Base-by-base conservation (phyloP, 2,329 filamentous ascomycete species). In the Dactylellina cionopaga region DNA sequence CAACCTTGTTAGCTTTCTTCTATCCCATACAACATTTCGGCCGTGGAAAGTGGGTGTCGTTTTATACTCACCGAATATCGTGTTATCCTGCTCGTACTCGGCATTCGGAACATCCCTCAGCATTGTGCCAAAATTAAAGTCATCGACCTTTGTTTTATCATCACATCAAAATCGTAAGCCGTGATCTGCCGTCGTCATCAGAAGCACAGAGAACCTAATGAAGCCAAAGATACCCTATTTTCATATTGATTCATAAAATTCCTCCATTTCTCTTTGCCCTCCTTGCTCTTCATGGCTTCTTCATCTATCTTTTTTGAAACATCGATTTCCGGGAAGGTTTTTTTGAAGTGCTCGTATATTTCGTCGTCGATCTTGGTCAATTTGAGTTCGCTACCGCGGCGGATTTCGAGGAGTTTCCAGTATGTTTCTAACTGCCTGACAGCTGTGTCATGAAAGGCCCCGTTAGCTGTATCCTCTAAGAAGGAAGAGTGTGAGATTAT, bases 61-160 rank as follows among this genome's bases (percentile, higher is more conserved):
- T 29, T 11, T 5, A 11, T 24, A 47, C 85, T 77, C 80, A 93
- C 91, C 92, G 78, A 99, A 98, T 58, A 99, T 96, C 2, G 92
- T 96, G 60, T 90, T 92, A 64, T 96, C 85, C 82, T 96, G 85
- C 58, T 89, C 91, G 80, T 99, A 98, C 81, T 97, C 94, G 58
- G 81, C 87, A 77, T 90, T 91, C 35, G 92, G 86, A 78, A 86
- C 91, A 65, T 87, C 85, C 66, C 95, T 88, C 77, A 99, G 81
- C 86, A 99, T 93, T 31, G 95, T 97, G 63, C 95, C 95, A 81
- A 97, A 99, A 84, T 97, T 99, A 85, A 89, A 99, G 82, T 99
- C 96, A 75, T 95, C 90, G n/a, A 99, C 84, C 75, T 77, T n/a
- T 55, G 33, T 17, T 11, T 37, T 17, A 22, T 35, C 9, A 13